phyloP scores from a whole-genome alignment of 768 basidiomycete genomes.

The Termitomyces sp. region DNA sequence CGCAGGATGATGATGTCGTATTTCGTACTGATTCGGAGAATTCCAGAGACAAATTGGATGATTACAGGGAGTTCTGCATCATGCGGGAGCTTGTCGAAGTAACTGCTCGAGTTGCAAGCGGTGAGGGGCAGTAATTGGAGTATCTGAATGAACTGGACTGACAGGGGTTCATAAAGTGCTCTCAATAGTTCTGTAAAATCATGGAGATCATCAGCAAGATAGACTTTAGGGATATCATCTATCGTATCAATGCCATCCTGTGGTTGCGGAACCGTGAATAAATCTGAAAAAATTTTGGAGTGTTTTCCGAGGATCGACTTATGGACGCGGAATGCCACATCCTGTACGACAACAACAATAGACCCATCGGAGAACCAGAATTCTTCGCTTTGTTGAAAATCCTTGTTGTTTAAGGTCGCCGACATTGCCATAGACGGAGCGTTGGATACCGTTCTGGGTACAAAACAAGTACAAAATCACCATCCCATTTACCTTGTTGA shows the following conservation, averaged over 20 bases:
- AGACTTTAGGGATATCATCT: slow-evolving; percentile 29
- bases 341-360: slow-evolving; percentile 29
- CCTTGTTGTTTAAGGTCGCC: background rate
- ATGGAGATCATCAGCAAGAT: slow-evolving; percentile 23
- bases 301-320: slow-evolving; percentile 33
- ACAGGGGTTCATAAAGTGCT: slow-evolving; percentile 28
- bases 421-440: background rate
- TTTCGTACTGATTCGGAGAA: slow-evolving; percentile 38
- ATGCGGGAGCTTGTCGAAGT: slow-evolving; percentile 31
- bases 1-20: slow-evolving; percentile 33
- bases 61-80: slow-evolving; percentile 27
- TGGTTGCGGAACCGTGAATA: slow-evolving; percentile 25
- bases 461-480: background rate
- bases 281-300: slow-evolving; percentile 31
- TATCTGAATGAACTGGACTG: background rate
- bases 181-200: slow-evolving; percentile 30
- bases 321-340: slow-evolving; percentile 29
- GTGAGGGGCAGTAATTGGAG: background rate
- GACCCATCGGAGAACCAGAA: slow-evolving; percentile 37
- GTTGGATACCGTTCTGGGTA: too few species aligned
- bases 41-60: slow-evolving; percentile 35
- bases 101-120: slow-evolving; percentile 15
- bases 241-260: slow-evolving; percentile 18
- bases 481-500: too few species aligned
- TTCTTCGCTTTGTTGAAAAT: slow-evolving; percentile 11